Evolutionary conservation across 1,284 basidiomycete genomes (phyloP).

Genomic region (Cronartium quercuum): DNA sequence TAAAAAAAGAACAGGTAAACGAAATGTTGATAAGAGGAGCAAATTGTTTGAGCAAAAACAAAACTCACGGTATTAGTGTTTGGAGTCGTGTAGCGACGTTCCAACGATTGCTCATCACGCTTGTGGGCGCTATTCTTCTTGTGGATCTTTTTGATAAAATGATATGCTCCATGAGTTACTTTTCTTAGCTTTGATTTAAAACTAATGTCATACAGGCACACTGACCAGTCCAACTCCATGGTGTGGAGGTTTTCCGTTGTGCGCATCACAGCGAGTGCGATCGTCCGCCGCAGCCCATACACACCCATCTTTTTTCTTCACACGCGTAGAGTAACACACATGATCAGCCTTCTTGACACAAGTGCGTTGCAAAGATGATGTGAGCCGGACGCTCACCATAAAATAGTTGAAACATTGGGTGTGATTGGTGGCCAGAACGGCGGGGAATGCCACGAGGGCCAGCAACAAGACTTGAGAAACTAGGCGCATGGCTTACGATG

Average conservation of each 20-base stretch:
- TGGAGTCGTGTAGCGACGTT: not conserved
- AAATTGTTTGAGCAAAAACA: no score
- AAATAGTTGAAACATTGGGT: not conserved
- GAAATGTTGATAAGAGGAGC: not conserved
- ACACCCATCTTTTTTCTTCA: not conserved
- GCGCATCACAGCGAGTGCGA: not conserved
- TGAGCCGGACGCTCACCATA: no score
- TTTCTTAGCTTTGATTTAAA: no score
- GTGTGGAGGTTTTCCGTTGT: not conserved
- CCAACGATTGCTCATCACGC: not conserved
- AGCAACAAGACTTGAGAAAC: no score
- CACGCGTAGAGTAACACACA: no score
- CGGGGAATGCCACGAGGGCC: not conserved
- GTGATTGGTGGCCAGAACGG: not conserved
- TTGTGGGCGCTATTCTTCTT: no score
- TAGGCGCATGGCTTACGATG: no score
- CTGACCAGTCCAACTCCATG: not conserved
- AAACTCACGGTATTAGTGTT: not conserved
- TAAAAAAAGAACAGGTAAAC: not conserved
- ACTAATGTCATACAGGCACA: not conserved
- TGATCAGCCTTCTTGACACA: no score
- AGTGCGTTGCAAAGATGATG: no score
- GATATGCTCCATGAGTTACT: no score
- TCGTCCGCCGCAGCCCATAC: not conserved
- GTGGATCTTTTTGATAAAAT: no score